These are phyloP conservation scores for Hansenula lynferdii DNA, from an alignment of 1,139 yeast species.

Conservation along the genomic window DNA sequence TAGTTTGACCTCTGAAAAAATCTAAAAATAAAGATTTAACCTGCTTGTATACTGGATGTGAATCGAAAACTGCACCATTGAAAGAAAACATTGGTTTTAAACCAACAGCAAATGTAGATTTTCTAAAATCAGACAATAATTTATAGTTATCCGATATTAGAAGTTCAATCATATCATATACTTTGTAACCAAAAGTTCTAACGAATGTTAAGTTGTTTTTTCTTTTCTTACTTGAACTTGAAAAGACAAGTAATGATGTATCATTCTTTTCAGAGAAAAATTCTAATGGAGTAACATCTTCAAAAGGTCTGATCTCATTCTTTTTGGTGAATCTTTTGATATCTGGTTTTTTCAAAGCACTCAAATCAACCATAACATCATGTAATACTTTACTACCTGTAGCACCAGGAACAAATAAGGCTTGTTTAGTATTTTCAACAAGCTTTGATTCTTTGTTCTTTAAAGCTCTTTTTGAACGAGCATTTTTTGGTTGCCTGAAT, in stretches of 20 bases:
- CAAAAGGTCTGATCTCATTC: slow-evolving; percentile 90
- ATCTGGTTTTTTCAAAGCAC: slow-evolving; percentile 90
- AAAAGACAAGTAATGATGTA: slow-evolving; percentile 76
- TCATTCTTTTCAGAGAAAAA: slow-evolving; percentile 95
- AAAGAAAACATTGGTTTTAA: slow-evolving; percentile 92
- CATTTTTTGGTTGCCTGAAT: slow-evolving; percentile 74
- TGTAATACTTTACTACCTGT: slow-evolving; percentile 76
- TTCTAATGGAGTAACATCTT: slow-evolving; percentile 81
- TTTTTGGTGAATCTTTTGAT: slow-evolving; percentile 83
- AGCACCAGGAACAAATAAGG: slow-evolving; percentile 88
- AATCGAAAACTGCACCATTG: slow-evolving; percentile 89
- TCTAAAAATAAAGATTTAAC: slow-evolving; percentile 86
- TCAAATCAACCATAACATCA: slow-evolving; percentile 84
- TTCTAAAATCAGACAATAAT: slow-evolving; percentile 74
- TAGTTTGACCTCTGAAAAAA: slow-evolving; percentile 83
- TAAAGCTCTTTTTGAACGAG: slow-evolving; percentile 92
- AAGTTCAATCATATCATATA: slow-evolving; percentile 93
- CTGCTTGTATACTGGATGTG: slow-evolving; percentile 82
- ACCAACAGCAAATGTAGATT: slow-evolving; percentile 79
- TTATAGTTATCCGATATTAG: slow-evolving; percentile 66
- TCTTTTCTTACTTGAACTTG: slow-evolving; percentile 84
- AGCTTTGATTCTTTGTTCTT: slow-evolving; percentile 86
- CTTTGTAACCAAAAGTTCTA: slow-evolving; percentile 84
- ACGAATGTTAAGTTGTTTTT: slow-evolving; percentile 86
- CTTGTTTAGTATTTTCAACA: slow-evolving; percentile 85